Percentiles rank a stretch among this genome's conserved stretches.
Evolutionary conservation across 352 stramenopile species (phyloP).

Genomic region (Paralagenidium karlingii): DNA sequence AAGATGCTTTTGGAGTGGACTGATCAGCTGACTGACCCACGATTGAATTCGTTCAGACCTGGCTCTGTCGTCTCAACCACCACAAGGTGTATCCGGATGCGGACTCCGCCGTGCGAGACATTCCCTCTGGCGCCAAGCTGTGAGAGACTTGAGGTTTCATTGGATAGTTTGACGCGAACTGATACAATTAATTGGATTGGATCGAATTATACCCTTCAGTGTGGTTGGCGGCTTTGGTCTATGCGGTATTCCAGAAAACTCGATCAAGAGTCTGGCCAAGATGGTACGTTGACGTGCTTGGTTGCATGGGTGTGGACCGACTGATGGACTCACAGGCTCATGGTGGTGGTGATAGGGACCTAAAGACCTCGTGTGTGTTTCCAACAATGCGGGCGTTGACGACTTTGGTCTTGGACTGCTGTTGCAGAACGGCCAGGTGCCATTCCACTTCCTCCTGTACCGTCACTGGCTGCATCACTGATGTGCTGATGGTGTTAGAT

Average conservation of each 20-base stretch:
- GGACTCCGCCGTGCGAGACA: slow-evolving; percentile 61
- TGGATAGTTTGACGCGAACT: too few species aligned
- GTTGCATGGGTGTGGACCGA: too few species aligned
- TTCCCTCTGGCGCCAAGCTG: slow-evolving; percentile 56
- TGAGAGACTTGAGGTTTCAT: too few species aligned
- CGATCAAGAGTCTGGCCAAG: slow-evolving; percentile 75
- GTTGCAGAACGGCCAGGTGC: slow-evolving; percentile 84
- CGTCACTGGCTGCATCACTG: too few species aligned
- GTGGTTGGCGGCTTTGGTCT: slow-evolving; percentile 86
- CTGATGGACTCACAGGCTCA: too few species aligned
- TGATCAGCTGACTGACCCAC: too few species aligned
- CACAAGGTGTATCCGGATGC: slow-evolving; percentile 65
- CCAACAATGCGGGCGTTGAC: slow-evolving; percentile 91
- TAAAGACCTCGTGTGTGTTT: slow-evolving; percentile 83
- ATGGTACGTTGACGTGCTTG: slow-evolving; percentile 13
- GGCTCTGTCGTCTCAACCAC: too few species aligned
- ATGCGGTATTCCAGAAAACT: slow-evolving; percentile 88
- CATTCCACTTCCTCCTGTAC: too few species aligned
- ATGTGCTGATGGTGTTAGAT: too few species aligned
- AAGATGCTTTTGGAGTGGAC: too few species aligned
- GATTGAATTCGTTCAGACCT: too few species aligned
- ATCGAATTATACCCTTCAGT: too few species aligned
- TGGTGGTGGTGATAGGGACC: slow-evolving; percentile 23
- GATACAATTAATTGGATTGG: slow-evolving; percentile 1
- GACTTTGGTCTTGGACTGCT: slow-evolving; percentile 89